Evolutionary conservation across 805 yeast genomes (phyloP), one percentile per base, ranked within the genome.

Genomic region (Saturnispora zaruensis): DNA sequence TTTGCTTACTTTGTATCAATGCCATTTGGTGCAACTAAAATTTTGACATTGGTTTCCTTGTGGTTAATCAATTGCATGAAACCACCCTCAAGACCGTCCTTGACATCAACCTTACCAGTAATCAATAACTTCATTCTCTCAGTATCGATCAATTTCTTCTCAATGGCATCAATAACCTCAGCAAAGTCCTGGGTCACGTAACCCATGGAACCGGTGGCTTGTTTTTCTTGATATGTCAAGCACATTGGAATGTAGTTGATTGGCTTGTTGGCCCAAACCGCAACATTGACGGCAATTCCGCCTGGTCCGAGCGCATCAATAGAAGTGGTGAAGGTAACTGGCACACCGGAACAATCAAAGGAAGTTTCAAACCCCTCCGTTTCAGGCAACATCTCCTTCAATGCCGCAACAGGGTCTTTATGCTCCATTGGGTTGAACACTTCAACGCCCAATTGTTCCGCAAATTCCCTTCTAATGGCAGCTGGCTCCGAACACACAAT

Each of bases 401-500:
- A 61, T 16, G 63, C 73, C 2, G 59, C 59, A n/a, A 73, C 62
- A 43, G 67, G 62, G 40, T 67, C 69, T 20, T 67, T 67, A 23
- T 71, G 65, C 4, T 63, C 66, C 6, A 62, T 66, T 16, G 86
- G 84, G 60, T 81, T 76, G 55, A 76, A 75, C 2, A 66, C 71
- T 30, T 62, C 66, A 5, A 76, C 82, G 32, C 77, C 76, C 36
- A 78, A 61, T 41, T 64, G 61, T 37, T 69, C 72, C 4, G 86
- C 82, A 38, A 78, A 76, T 49, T 78, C 75, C 60, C 84, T 75
- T 64, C 87, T 77, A n/a, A 77, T 70, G 20, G 66, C 63, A 7
- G 82, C 82, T 23, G 84, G 85, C 57, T 78, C 85, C 18, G 77
- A 69, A 45, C 79, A 78, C n/a, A 81, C 81, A 61, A 79, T 71